Percentiles rank a stretch among this genome's conserved stretches.
These are phyloP conservation scores for Hippophae rhamnoides DNA, from an alignment of 306 rosid genomes.

Conservation along the genomic window DNA sequence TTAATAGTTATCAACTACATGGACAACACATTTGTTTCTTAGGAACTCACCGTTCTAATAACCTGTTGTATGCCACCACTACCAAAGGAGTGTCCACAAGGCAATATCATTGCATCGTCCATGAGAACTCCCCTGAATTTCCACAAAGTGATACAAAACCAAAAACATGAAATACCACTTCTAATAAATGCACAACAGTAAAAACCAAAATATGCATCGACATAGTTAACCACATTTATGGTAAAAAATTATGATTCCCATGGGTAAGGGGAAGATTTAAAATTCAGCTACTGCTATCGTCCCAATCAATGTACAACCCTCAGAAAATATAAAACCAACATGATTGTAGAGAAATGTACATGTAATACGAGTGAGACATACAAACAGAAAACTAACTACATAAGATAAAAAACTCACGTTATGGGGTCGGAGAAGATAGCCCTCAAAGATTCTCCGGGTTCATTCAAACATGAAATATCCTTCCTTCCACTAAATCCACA, in stretches of 20 bases:
- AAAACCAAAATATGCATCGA: too few species aligned
- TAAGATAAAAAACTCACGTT: conserved; percentile 44
- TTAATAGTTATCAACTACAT: too few species aligned
- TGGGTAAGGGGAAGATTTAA: too few species aligned
- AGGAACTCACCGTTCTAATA: conserved; percentile 78
- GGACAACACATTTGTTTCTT: conserved; percentile 5
- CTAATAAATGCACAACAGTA: neutral
- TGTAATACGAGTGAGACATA: neutral
- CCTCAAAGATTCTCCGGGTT: conserved; percentile 81
- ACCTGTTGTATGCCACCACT: conserved; percentile 83
- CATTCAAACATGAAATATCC: conserved; percentile 43
- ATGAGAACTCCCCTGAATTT: conserved; percentile 75
- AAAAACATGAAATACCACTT: neutral
- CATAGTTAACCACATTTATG: too few species aligned
- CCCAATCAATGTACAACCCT: too few species aligned
- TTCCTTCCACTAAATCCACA: conserved; percentile 84
- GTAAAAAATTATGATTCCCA: too few species aligned
- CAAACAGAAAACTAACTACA: neutral
- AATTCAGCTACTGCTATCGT: too few species aligned
- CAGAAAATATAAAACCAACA: too few species aligned
- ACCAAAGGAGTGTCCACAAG: conserved; percentile 98
- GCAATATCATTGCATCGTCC: conserved; percentile 97
- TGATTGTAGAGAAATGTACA: too few species aligned
- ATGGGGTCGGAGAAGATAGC: conserved; percentile 78
- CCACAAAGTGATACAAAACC: conserved; percentile 13